A percentile compares a stretch with the other conserved stretches of the same genome.
Conservation (phyloP, 495 filamentous ascomycete species). For the Daldinia childiae region DNA sequence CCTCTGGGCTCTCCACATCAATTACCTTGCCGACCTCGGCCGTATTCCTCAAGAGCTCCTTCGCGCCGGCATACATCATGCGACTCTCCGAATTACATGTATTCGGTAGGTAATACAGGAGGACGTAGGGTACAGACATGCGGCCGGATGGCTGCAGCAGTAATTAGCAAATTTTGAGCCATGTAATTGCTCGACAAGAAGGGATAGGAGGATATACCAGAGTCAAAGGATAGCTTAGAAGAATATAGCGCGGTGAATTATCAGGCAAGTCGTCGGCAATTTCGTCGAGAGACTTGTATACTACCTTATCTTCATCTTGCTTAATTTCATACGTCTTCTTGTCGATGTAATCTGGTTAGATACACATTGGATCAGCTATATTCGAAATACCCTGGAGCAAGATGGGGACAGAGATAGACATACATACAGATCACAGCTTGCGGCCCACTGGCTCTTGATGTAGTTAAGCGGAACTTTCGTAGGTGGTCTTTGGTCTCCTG, state of each 20-base stretch:
- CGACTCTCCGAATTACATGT: constrained; percentile 84
- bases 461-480: constrained; percentile 90
- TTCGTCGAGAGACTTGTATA: constrained; percentile 81
- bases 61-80: constrained; percentile 95
- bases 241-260: constrained; percentile 84
- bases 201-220: constrained; percentile 62
- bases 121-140: constrained; percentile 76
- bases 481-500: constrained; percentile 85
- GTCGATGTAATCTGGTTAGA: constrained; percentile 77
- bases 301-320: constrained; percentile 72
- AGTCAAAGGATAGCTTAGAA: constrained; percentile 89
- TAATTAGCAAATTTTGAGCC: constrained; percentile 4
- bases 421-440: constrained; percentile 93
- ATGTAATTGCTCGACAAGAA: neutral
- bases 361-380: constrained; percentile 23
- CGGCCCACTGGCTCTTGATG: constrained; percentile 84
- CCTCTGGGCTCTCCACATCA: constrained; percentile 79
- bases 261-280: constrained; percentile 93
- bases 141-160: constrained; percentile 55
- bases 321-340: constrained; percentile 86
- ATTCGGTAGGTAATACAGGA: constrained; percentile 90
- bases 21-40: constrained; percentile 84
- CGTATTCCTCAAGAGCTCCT: constrained; percentile 92
- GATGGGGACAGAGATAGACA: constrained; percentile 8
- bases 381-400: neutral